These are phyloP conservation scores for Metschnikowia kunwiensis DNA, from an alignment of 805 yeast genomes.

Conservation along the genomic window DNA sequence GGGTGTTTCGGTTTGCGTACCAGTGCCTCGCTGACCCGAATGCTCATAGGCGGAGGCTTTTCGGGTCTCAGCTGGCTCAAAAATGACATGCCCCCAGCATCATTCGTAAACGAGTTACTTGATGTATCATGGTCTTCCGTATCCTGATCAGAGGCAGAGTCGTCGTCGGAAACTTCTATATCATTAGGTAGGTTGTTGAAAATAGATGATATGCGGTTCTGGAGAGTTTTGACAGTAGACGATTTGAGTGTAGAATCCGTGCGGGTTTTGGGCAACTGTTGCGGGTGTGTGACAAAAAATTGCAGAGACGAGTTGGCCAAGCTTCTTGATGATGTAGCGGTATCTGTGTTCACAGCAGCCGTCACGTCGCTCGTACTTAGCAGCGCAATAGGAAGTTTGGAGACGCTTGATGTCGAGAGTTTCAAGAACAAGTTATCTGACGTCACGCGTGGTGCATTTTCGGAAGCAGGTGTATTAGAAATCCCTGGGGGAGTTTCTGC, in stretches of 20 bases:
- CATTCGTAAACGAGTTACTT: background rate
- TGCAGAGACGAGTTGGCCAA: background rate
- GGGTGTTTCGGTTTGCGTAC: background rate
- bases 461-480: background rate
- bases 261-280: conserved; percentile 2
- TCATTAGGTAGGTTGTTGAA: conserved; percentile 47
- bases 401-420: conserved; percentile 23
- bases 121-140: conserved; percentile 21
- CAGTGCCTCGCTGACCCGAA: background rate
- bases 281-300: conserved; percentile 2
- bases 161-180: conserved; percentile 45
- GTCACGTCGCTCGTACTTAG: conserved; percentile 29
- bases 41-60: background rate
- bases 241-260: conserved; percentile 5
- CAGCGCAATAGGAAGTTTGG: conserved; percentile 22
- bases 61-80: conserved; percentile 1
- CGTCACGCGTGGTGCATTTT: conserved; percentile 27
- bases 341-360: conserved; percentile 31
- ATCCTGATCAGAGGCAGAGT: conserved; percentile 42
- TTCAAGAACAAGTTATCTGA: conserved; percentile 36
- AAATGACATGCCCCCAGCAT: background rate
- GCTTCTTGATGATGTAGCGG: conserved; percentile 20
- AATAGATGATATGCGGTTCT: conserved; percentile 35
- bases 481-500: background rate
- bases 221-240: conserved; percentile 21